These are phyloP conservation scores for Trichophyton schoenleinii DNA, from an alignment of 2,329 filamentous ascomycete genomes.

Conservation along the genomic window DNA sequence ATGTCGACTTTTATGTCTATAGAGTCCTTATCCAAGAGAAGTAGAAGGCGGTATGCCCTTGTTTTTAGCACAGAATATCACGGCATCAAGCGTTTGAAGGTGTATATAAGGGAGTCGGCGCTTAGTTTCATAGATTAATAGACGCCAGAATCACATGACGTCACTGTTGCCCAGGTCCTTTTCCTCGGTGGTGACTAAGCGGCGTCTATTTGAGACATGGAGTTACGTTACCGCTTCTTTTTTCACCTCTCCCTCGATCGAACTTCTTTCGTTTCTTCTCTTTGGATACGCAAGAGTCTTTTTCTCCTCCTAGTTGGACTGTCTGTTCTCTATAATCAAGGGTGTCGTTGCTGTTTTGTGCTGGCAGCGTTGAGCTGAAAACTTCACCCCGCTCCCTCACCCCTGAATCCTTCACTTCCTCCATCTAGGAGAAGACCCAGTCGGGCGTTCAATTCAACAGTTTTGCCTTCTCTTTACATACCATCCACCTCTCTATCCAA, in stretches of 20 bases:
- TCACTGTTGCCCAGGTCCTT: not conserved
- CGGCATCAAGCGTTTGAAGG: too few relatives aligned
- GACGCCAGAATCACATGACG: not conserved
- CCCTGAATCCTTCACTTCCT: not conserved
- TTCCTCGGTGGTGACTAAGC: not conserved
- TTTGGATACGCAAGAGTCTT: not conserved
- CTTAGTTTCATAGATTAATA: not conserved
- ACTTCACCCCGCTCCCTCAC: not conserved
- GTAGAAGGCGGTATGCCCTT: not conserved
- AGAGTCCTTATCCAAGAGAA: constrained; percentile 8
- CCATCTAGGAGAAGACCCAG: not conserved
- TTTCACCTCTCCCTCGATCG: not conserved
- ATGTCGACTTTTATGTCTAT: constrained; percentile 10
- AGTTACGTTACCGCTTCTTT: not conserved
- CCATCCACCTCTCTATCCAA: not conserved
- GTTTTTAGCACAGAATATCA: not conserved
- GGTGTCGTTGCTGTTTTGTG: not conserved
- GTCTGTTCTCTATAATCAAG: not conserved
- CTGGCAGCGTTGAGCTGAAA: not conserved
- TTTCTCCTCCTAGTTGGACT: not conserved
- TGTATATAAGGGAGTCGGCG: not conserved
- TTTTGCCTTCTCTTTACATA: not conserved
- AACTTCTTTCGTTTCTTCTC: not conserved
- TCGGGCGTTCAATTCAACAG: not conserved
- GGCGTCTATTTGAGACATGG: not conserved